Evolutionary conservation across 768 basidiomycete genomes (phyloP), one percentile per base, ranked within the genome.

Genomic region (Lepiota brunneoincarnata): DNA sequence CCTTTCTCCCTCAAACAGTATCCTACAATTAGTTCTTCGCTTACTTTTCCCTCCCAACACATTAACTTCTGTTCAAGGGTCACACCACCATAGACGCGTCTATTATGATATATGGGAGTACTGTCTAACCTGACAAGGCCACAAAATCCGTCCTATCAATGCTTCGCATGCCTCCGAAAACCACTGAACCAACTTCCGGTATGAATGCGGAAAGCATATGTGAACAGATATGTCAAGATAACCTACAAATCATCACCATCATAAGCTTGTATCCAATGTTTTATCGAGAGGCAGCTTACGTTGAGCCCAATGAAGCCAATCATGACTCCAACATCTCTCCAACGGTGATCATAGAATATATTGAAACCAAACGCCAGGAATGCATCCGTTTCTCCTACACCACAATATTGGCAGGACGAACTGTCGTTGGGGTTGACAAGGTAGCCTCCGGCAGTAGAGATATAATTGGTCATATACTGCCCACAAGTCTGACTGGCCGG

Each of bases 271-370:
- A n/a, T n/a, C n/a, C 3, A 39, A 15, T 18, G 38, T 40, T 18
- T 42, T 18, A 21, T 18, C 40, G 53, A 10, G 57, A 60, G 34
- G n/a, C n/a, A n/a, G n/a, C n/a, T 34, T 43, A 80, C 77, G 50
- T 85, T 84, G 60, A 83, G 77, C 2, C 62, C 50, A 20, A 74
- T 69, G 58, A 71, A 81, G 0, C 65, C 81, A 52, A 74, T 70
- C 51, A 84, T 56, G 45, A 85, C 60, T 2, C 82, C 81, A 44
- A 82, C 68, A 63, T 85, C 69, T 28, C 82, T 68, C 82, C 82
- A 85, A 34, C 69, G 73, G 41, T 81, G 67, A 4, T 61, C 56
- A 53, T 85, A 89, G 51, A 69, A 70, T 40, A 87, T 83, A 54
- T 81, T 83, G 66, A 86, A 83, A 38, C 61, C 67, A 0, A 31